These are phyloP conservation scores for Graphilbum sp. DNA, from an alignment of 2,329 filamentous ascomycete species.

Conservation along the genomic window DNA sequence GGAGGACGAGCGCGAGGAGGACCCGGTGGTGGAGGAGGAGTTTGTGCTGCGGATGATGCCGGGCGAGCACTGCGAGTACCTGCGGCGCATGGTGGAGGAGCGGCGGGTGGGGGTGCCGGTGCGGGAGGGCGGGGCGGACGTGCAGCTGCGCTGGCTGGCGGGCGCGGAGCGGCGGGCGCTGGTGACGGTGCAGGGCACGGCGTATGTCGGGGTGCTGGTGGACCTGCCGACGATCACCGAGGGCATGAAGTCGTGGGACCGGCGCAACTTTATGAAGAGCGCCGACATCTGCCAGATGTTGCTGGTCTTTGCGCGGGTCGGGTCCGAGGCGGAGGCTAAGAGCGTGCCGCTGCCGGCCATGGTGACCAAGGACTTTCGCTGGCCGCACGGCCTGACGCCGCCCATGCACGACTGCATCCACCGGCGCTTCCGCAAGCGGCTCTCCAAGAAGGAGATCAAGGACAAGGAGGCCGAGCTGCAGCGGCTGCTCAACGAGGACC, in stretches of 20 bases:
- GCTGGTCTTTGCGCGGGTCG: slow-evolving; percentile 54
- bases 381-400: slow-evolving; percentile 74
- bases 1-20: slow-evolving; percentile 73
- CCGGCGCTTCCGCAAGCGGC: slow-evolving; percentile 66
- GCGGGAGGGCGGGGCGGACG: slow-evolving; percentile 53
- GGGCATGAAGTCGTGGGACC: slow-evolving; percentile 87
- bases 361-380: slow-evolving; percentile 53
- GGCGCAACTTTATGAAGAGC: slow-evolving; percentile 74
- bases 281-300: slow-evolving; percentile 85
- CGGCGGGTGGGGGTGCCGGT: slow-evolving; percentile 55
- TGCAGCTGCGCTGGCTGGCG: slow-evolving; percentile 60
- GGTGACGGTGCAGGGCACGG: slow-evolving; percentile 49
- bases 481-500: slow-evolving; percentile 54
- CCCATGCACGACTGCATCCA: slow-evolving; percentile 77
- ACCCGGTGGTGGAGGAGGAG: slow-evolving; percentile 79
- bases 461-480: slow-evolving; percentile 70
- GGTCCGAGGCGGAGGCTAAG: slow-evolving; percentile 48
- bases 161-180: slow-evolving; percentile 57
- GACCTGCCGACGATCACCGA: slow-evolving; percentile 79
- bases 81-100: slow-evolving; percentile 60
- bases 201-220: slow-evolving; percentile 64
- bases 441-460: slow-evolving; percentile 70
- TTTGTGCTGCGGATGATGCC: slow-evolving; percentile 81
- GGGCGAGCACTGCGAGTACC: slow-evolving; percentile 70
- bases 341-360: slow-evolving; percentile 54